Evolutionary conservation across 2,329 filamentous ascomycete genomes (phyloP).

Genomic region (Penicillium paneum): DNA sequence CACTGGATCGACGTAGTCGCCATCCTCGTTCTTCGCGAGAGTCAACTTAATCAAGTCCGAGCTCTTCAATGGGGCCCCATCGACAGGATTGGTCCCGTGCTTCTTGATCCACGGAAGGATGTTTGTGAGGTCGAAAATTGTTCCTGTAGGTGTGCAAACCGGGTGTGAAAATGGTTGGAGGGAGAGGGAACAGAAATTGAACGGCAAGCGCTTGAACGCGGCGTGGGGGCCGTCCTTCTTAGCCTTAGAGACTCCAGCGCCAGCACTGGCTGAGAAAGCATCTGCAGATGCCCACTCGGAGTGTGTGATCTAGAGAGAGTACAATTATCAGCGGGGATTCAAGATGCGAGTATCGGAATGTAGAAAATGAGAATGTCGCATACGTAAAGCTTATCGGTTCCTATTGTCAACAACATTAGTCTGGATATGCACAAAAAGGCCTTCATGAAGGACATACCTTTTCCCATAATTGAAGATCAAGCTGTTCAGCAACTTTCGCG

Average conservation of each 20-base stretch:
- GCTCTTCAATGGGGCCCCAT: slow-evolving; percentile 72
- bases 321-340: slow-evolving; percentile 17
- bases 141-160: slow-evolving; percentile 83
- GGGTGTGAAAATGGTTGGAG: slow-evolving; percentile 93
- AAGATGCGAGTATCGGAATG: slow-evolving; percentile 8
- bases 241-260: slow-evolving; percentile 60
- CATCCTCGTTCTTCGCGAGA: slow-evolving; percentile 87
- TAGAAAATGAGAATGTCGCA: slow-evolving; percentile 12
- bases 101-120: slow-evolving; percentile 93
- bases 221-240: slow-evolving; percentile 53
- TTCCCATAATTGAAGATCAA: slow-evolving; percentile 26
- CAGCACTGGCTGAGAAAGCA: slow-evolving; percentile 77
- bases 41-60: slow-evolving; percentile 86
- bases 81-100: slow-evolving; percentile 86
- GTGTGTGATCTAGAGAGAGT: slow-evolving; percentile 72
- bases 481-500: slow-evolving; percentile 3
- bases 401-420: slow-evolving; percentile 22
- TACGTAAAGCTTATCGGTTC: slow-evolving; percentile 52
- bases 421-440: neutral
- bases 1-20: slow-evolving; percentile 90
- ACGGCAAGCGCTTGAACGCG: slow-evolving; percentile 83
- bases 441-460: slow-evolving; percentile 32
- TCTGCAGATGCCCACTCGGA: slow-evolving; percentile 95
- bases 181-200: slow-evolving; percentile 96
- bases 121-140: slow-evolving; percentile 91